Percentiles rank a stretch among this genome's conserved stretches.
These are phyloP conservation scores for Flaveria linearis DNA, from an alignment of 129 eudicot species.

Conservation along the genomic window DNA sequence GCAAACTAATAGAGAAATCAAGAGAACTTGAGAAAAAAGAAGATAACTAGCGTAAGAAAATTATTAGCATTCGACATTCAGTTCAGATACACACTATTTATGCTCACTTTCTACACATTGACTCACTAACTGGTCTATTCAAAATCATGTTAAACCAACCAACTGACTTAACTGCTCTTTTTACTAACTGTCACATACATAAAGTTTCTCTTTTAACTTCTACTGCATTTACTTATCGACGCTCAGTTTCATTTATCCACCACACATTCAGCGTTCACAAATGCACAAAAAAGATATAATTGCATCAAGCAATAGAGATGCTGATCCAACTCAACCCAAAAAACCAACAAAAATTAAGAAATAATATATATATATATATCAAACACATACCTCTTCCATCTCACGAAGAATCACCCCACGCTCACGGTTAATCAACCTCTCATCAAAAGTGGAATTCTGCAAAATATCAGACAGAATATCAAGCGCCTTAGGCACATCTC, in stretches of 20 bases:
- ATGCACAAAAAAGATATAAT: background rate
- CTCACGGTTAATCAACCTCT: slow-evolving; percentile 59
- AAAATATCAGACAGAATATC: slow-evolving; percentile 78
- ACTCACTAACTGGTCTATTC: background rate
- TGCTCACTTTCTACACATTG: background rate
- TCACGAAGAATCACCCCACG: slow-evolving; percentile 87
- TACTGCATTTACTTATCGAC: background rate
- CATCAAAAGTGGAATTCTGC: slow-evolving; percentile 85
- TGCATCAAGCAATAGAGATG: background rate
- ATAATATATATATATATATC: background rate
- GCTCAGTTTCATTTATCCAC: background rate
- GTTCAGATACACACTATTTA: background rate
- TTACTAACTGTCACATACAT: too few species aligned
- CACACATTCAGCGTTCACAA: slow-evolving; percentile 2
- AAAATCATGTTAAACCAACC: background rate
- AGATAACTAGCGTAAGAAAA: too few species aligned
- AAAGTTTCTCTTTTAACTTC: background rate
- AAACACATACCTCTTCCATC: slow-evolving; percentile 78
- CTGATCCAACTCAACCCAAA: background rate
- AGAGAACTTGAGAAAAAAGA: too few species aligned
- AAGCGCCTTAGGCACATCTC: slow-evolving; percentile 63
- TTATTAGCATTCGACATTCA: background rate
- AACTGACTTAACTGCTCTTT: background rate
- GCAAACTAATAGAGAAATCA: too few species aligned
- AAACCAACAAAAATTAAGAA: background rate